Evolutionary conservation across 2,329 filamentous ascomycete species (phyloP).

Genomic region (Hymenoscyphus infarciens): DNA sequence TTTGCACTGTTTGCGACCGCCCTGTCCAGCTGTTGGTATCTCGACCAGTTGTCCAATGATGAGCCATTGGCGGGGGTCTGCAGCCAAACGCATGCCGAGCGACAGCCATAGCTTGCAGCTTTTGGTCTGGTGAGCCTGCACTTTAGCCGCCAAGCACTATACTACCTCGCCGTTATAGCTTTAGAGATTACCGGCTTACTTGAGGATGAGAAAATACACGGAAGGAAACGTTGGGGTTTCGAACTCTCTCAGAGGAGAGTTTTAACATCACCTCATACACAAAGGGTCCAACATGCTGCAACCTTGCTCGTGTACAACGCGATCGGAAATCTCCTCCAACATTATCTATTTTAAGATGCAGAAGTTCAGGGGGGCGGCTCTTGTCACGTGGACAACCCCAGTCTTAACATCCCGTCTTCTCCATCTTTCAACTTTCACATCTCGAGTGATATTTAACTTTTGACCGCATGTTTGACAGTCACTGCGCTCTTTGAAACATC

Average conservation of each 20-base stretch:
- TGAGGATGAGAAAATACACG: neutral
- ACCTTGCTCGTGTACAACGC: neutral
- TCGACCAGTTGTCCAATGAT: constrained; percentile 14
- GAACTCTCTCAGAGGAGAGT: neutral
- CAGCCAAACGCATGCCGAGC: constrained; percentile 17
- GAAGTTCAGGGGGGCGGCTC: neutral
- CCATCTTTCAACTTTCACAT: neutral
- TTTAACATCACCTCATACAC: neutral
- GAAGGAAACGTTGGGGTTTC: neutral
- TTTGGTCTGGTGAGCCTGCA: constrained; percentile 28
- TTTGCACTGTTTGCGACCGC: neutral
- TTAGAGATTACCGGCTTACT: constrained; percentile 14
- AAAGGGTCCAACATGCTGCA: neutral
- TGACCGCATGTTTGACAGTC: constrained; percentile 1
- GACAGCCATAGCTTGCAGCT: constrained; percentile 22
- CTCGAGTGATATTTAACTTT: neutral
- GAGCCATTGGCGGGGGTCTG: neutral
- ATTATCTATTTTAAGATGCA: neutral
- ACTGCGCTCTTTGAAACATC: neutral
- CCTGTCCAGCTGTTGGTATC: constrained; percentile 4
- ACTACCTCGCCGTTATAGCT: constrained; percentile 13
- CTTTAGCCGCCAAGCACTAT: constrained; percentile 25
- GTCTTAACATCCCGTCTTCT: neutral
- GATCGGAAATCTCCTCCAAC: neutral
- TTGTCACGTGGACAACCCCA: neutral